Conservation (phyloP, 805 yeast species). For the Wickerhamiella sergipiensis region DNA sequence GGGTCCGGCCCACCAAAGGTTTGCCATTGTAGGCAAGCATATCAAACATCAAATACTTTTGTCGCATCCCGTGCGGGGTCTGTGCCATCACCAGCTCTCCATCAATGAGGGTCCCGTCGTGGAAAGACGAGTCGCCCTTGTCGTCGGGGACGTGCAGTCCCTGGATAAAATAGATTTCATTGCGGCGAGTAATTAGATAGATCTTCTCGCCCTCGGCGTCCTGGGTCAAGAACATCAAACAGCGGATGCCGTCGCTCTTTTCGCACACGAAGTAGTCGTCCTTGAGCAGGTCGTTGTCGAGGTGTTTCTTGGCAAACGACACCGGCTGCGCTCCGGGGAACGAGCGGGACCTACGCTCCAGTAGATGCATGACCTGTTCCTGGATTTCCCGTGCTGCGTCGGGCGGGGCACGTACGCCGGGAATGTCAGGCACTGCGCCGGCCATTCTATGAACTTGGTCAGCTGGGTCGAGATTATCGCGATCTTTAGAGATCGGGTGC, state of each 20-base stretch:
- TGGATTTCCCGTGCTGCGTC: constrained; percentile 56
- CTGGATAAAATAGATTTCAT: constrained; percentile 71
- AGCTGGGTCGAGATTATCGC: too few species aligned
- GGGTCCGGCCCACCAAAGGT: constrained; percentile 50
- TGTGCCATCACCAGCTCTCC: constrained; percentile 69
- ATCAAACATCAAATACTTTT: constrained; percentile 80
- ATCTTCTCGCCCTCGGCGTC: constrained; percentile 64
- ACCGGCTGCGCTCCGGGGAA: constrained; percentile 93
- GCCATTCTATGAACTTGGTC: constrained; percentile 6
- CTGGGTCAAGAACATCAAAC: constrained; percentile 50
- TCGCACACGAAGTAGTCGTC: constrained; percentile 92
- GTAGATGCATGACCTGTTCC: constrained; percentile 48
- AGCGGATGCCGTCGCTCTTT: constrained; percentile 85
- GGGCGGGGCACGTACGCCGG: constrained; percentile 69
- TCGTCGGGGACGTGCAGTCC: constrained; percentile 61
- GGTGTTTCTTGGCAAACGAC: constrained; percentile 66
- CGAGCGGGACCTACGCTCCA: constrained; percentile 38
- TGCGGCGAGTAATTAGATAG: constrained; percentile 76
- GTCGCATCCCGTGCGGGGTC: constrained; percentile 23
- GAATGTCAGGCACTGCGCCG: constrained; percentile 64
- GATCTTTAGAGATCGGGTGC: too few species aligned
- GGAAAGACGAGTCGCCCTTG: constrained; percentile 40
- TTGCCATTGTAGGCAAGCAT: constrained; percentile 74
- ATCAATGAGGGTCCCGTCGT: constrained; percentile 80
- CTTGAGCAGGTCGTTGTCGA: constrained; percentile 42